phyloP scores from a whole-genome alignment of 2,329 filamentous ascomycete genomes.

The Rhytidhysteron rufulum region DNA sequence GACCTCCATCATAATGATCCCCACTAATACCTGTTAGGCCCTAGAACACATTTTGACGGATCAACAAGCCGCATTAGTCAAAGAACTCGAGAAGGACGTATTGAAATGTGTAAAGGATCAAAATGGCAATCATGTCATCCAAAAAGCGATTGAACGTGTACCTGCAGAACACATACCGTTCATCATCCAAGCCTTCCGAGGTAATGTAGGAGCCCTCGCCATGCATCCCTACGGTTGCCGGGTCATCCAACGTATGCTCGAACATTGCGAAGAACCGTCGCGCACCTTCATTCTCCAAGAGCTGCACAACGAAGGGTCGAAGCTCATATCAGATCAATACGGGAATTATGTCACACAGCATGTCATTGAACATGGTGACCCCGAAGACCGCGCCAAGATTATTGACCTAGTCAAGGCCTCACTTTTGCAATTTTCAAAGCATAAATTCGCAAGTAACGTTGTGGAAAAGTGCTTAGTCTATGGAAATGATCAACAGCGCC shows the following conservation, averaged over 20 bases:
- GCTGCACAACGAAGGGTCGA: slow-evolving; percentile 67
- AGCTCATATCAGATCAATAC: slow-evolving; percentile 79
- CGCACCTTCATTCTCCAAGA: slow-evolving; percentile 71
- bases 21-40: slow-evolving; percentile 52
- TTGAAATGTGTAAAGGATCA: slow-evolving; percentile 76
- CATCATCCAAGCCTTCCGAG: slow-evolving; percentile 75
- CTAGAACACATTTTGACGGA: slow-evolving; percentile 88
- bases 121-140: slow-evolving; percentile 95
- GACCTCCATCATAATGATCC: not conserved
- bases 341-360: slow-evolving; percentile 97
- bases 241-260: slow-evolving; percentile 87
- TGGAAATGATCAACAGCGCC: slow-evolving; percentile 66
- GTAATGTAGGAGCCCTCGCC: slow-evolving; percentile 69
- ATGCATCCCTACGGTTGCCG: slow-evolving; percentile 84
- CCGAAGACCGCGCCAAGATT: slow-evolving; percentile 68
- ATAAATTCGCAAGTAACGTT: slow-evolving; percentile 96
- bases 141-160: slow-evolving; percentile 83
- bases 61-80: slow-evolving; percentile 79
- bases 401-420: slow-evolving; percentile 69
- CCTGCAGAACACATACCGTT: slow-evolving; percentile 77
- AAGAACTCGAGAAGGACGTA: slow-evolving; percentile 75
- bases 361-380: slow-evolving; percentile 73
- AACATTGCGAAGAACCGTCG: slow-evolving; percentile 71
- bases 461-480: slow-evolving; percentile 86
- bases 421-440: slow-evolving; percentile 75